A percentile compares a stretch with the other conserved stretches of the same genome.
Conservation (phyloP, 331 rosid species). For the Malus hybrid region DNA sequence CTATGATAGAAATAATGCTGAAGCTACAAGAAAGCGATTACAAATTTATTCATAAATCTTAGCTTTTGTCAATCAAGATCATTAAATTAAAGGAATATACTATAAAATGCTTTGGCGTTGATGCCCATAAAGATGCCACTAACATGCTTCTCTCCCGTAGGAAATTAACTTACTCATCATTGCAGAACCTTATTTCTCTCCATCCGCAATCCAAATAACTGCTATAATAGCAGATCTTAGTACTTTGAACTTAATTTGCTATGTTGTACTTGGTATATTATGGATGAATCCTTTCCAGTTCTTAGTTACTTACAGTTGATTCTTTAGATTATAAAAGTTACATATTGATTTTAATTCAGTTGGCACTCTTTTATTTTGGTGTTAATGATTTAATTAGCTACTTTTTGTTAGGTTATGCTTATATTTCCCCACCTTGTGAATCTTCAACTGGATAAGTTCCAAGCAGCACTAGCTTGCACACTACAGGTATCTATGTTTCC, state of each 20-base stretch:
- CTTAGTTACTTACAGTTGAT: neutral
- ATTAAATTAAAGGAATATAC: neutral
- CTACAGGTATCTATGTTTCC: constrained; percentile 55
- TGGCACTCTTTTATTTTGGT: constrained; percentile 5
- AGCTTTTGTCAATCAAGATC: neutral
- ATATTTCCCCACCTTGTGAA: constrained; percentile 62
- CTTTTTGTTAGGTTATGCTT: constrained; percentile 50
- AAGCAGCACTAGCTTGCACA: constrained; percentile 61
- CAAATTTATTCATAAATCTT: neutral
- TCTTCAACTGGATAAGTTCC: constrained; percentile 80
- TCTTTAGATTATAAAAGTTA: neutral
- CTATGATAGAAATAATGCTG: neutral
- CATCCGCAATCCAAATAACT: neutral
- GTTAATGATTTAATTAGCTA: constrained; percentile 15
- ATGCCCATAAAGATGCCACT: neutral
- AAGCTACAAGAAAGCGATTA: neutral
- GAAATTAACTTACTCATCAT: neutral
- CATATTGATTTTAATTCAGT: neutral
- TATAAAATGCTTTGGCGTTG: neutral
- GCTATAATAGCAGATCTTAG: neutral
- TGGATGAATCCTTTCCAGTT: neutral
- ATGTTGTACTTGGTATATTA: neutral
- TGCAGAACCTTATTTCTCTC: neutral
- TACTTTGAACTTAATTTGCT: neutral
- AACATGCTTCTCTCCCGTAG: neutral